Conservation (phyloP, 1,284 basidiomycete species). For the Thecaphora frezii region DNA sequence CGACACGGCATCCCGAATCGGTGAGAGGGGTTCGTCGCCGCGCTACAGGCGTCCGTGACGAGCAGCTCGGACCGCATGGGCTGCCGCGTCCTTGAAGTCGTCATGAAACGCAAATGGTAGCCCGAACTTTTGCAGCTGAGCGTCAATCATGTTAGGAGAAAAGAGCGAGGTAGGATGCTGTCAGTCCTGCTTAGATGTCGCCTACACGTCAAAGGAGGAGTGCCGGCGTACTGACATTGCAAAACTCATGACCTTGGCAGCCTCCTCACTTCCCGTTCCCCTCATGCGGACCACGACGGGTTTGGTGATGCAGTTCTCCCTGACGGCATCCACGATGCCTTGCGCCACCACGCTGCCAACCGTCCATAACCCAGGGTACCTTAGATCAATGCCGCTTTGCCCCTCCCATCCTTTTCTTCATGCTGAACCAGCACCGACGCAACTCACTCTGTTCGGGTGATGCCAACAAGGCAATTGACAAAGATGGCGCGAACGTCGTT, state of each 20-base stretch:
- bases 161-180: not conserved
- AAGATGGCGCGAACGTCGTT: constrained; percentile 42
- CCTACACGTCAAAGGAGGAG: not conserved
- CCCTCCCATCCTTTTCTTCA: too few species aligned
- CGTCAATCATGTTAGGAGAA: not conserved
- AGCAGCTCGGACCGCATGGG: constrained; percentile 36
- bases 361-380: too few species aligned
- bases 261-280: constrained; percentile 40
- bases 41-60: constrained; percentile 15
- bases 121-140: constrained; percentile 17
- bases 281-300: constrained; percentile 43
- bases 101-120: constrained; percentile 36
- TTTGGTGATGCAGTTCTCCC: constrained; percentile 36
- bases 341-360: constrained; percentile 29
- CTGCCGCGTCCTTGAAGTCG: constrained; percentile 43
- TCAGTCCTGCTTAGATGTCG: not conserved
- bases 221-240: not conserved
- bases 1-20: too few species aligned
- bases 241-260: constrained; percentile 19
- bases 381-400: too few species aligned
- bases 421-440: too few species aligned
- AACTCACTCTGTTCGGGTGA: constrained; percentile 36
- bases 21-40: too few species aligned
- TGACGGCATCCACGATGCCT: constrained; percentile 42
- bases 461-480: constrained; percentile 46